phyloP scores from a whole-genome alignment of 345 rosid genomes.

The Acer yangbiense region DNA sequence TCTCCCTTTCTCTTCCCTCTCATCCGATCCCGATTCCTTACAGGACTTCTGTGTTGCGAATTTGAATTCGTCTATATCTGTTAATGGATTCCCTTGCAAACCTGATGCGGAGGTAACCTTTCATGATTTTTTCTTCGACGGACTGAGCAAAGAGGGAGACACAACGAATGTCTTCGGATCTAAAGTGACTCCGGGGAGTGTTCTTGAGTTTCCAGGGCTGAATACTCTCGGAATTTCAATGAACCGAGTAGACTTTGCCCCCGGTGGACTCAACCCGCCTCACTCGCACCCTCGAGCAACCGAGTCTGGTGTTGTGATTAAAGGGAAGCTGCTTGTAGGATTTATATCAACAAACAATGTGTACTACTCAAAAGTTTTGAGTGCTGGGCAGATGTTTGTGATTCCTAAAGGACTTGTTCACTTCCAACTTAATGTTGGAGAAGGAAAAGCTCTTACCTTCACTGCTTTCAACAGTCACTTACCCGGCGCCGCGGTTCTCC shows the following conservation, averaged over 20 bases:
- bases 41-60: constrained; percentile 79
- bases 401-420: constrained; percentile 67
- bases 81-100: constrained; percentile 83
- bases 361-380: constrained; percentile 50
- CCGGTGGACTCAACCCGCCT: constrained; percentile 66
- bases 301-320: constrained; percentile 52
- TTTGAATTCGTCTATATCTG: constrained; percentile 34
- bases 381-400: constrained; percentile 60
- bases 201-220: constrained; percentile 57
- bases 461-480: constrained; percentile 79
- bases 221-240: constrained; percentile 69
- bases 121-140: constrained; percentile 69
- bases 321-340: constrained; percentile 69
- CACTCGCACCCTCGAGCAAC: constrained; percentile 70
- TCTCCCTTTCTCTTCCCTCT: constrained; percentile 38
- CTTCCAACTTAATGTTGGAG: constrained; percentile 75
- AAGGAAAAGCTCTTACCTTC: constrained; percentile 54
- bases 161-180: constrained; percentile 46
- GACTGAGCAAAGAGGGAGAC: constrained; percentile 48
- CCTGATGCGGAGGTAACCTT: constrained; percentile 44
- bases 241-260: constrained; percentile 68
- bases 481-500: constrained; percentile 48
- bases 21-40: constrained; percentile 59
- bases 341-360: constrained; percentile 52
- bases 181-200: constrained; percentile 40